phyloP scores from a whole-genome alignment of 768 basidiomycete genomes.

The Naganishia vaughanmartiniae region DNA sequence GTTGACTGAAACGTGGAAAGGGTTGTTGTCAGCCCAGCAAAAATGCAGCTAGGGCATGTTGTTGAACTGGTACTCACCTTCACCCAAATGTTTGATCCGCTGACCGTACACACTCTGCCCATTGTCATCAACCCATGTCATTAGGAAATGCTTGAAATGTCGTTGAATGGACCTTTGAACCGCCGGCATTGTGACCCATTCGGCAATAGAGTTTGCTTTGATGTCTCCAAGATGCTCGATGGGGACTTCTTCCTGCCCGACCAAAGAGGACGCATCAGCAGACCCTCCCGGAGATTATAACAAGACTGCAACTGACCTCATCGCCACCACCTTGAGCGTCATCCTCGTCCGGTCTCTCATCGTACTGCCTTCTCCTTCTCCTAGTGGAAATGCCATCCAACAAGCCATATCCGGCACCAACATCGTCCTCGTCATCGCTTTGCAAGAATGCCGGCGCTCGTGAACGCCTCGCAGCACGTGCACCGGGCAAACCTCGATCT shows the following conservation, averaged over 20 bases:
- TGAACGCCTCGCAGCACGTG: conserved; percentile 70
- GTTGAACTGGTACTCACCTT: conserved; percentile 62
- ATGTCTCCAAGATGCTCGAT: conserved; percentile 95
- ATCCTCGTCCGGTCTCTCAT: conserved; percentile 84
- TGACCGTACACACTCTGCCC: conserved; percentile 91
- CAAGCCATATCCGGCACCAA: conserved; percentile 64
- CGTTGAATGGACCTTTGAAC: conserved; percentile 84
- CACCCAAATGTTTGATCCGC: conserved; percentile 86
- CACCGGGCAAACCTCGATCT: conserved; percentile 70
- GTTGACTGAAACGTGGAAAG: conserved; percentile 63
- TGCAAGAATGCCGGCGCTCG: conserved; percentile 84
- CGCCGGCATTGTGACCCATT: conserved; percentile 93
- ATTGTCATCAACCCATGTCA: conserved; percentile 91
- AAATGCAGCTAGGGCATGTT: too few species aligned
- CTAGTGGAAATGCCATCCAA: conserved; percentile 70
- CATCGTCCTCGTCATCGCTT: conserved; percentile 75
- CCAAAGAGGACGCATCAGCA: neutral
- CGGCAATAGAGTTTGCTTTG: conserved; percentile 93
- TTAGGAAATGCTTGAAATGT: conserved; percentile 91
- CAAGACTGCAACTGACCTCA: conserved; percentile 36
- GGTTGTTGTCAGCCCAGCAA: neutral
- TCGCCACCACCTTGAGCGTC: conserved; percentile 68
- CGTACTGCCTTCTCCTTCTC: conserved; percentile 84
- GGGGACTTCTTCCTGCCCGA: conserved; percentile 74
- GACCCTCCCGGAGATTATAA: neutral